These are phyloP conservation scores for Crithidia bombi DNA, from an alignment of 208 protist genomes.

Conservation along the genomic window DNA sequence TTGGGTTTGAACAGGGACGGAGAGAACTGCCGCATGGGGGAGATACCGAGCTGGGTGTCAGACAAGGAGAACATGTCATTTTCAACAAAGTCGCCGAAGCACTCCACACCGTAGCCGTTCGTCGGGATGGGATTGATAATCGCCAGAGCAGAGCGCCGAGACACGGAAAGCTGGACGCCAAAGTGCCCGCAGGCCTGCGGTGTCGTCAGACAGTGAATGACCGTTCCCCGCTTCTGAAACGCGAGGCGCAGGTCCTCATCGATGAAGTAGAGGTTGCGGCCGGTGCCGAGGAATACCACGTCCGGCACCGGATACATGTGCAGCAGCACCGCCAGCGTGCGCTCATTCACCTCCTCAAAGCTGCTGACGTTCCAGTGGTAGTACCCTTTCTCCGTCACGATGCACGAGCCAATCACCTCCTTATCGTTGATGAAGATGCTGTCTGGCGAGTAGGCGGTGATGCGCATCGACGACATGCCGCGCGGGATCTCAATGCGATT, in stretches of 20 bases:
- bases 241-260: constrained; percentile 88
- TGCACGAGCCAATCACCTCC: constrained; percentile 92
- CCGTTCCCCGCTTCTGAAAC: constrained; percentile 85
- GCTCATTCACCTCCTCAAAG: constrained; percentile 89
- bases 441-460: constrained; percentile 89
- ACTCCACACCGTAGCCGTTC: constrained; percentile 88
- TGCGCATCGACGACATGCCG: constrained; percentile 70
- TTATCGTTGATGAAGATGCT: constrained; percentile 90
- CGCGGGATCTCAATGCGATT: constrained; percentile 80
- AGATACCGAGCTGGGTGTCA: constrained; percentile 83
- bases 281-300: constrained; percentile 87
- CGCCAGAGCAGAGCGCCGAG: constrained; percentile 75
- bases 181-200: constrained; percentile 85
- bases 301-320: constrained; percentile 90
- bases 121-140: constrained; percentile 90
- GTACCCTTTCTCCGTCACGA: constrained; percentile 86
- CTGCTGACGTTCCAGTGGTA: constrained; percentile 91
- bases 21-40: constrained; percentile 79
- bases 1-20: constrained; percentile 72
- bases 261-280: constrained; percentile 87
- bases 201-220: constrained; percentile 90
- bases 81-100: constrained; percentile 90
- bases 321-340: constrained; percentile 79
- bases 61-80: constrained; percentile 91
- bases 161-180: constrained; percentile 82